Base-by-base conservation (phyloP, 2,329 filamentous ascomycete species). In the Diaporthe longicolla region DNA sequence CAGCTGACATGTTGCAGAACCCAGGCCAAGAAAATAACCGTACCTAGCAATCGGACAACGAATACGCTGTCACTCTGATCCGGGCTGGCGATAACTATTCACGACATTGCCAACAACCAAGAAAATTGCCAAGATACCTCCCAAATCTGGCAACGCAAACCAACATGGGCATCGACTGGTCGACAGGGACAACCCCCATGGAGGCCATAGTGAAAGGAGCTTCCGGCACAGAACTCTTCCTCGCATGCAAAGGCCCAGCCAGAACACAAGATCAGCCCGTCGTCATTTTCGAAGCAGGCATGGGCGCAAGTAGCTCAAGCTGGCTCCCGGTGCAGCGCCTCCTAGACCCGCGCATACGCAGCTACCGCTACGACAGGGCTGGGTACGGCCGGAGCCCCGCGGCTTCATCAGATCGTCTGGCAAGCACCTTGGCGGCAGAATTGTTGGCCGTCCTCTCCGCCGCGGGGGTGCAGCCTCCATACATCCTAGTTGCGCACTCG, bases 291-390 rank as follows among this genome's bases (percentile, higher is more conserved):
- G 73, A 73, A 55, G 32, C 24, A 11, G 63, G 73, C 21, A n/a
- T 65, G 5, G 73, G 73, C 11, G 71, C 58, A 8, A 73, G 61
- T 55, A 66, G 70, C 35, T 63, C 73, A 48, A 40, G 11, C 55
- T 75, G 70, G 73, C 52, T 32, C 13, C 59, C 55, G 13, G 48
- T 55, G 26, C 70, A 69, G 32, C 63, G 73, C 26, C n/a, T 69
- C 15, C 26, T 74, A 2, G 70, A 74, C 45, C 6, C 24, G 7
- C 73, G 50, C 50, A 72, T 74, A 26, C 70, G 70, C 52, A 74
- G 70, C 61, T 57, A 66, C 29, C 26, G 73, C 35, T 74, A 74
- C 50, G 70, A 73, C 73, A 50, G 73, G 24, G 70, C 73, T 21
- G 70, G 70, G 0, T 74, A 73, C 32, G 73, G 70, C n/a, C 58